phyloP scores from a whole-genome alignment of 2,329 filamentous ascomycete genomes.

The Beauveria sp. region DNA sequence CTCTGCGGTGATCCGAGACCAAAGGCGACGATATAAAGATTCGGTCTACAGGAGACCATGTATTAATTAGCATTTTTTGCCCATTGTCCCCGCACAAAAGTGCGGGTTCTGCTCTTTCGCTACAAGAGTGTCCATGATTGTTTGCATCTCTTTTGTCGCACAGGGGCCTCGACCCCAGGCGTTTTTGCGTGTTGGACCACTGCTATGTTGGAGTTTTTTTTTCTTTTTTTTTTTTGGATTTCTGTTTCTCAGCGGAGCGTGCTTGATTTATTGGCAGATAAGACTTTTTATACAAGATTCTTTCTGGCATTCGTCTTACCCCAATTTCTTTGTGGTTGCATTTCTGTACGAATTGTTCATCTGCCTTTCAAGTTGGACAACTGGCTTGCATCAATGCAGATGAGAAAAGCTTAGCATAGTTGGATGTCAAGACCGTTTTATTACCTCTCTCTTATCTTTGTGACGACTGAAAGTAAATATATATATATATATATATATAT shows the following conservation, averaged over 20 bases:
- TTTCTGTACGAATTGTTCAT: conserved; percentile 10
- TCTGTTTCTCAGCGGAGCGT: background rate
- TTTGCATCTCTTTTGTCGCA: background rate
- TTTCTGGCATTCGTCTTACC: background rate
- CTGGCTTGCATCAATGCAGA: background rate
- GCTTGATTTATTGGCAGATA: background rate
- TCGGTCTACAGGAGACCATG: background rate
- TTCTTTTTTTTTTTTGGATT: background rate
- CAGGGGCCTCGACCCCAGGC: background rate
- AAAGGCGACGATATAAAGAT: background rate
- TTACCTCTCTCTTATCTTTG: background rate
- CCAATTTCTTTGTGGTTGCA: background rate
- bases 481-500: too few relatives aligned
- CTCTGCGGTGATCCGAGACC: conserved; percentile 15
- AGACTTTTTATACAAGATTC: background rate
- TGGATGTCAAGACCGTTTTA: background rate
- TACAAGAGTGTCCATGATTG: background rate
- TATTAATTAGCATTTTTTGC: background rate
- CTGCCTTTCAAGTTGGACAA: background rate
- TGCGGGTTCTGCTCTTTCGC: background rate
- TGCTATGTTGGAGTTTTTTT: background rate
- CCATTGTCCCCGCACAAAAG: background rate
- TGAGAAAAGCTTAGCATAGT: background rate
- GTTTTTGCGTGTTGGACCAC: background rate
- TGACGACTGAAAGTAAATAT: background rate